Evolutionary conservation across 2,329 filamentous ascomycete species (phyloP).

Genomic region (Trichoderma gracile): DNA sequence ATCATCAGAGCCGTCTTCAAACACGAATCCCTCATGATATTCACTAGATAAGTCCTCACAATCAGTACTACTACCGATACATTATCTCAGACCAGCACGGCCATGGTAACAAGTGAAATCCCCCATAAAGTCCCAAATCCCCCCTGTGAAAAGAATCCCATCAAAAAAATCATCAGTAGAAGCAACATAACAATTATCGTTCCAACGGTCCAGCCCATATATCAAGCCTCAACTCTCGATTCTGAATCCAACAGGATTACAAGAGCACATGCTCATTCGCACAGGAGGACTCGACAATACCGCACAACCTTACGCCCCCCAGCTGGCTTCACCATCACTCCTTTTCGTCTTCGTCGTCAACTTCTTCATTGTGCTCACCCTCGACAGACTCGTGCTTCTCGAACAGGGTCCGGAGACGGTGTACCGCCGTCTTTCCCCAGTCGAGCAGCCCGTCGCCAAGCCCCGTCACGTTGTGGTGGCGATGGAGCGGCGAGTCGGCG

Average conservation of each 20-base stretch:
- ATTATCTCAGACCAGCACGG: neutral
- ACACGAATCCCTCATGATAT: neutral
- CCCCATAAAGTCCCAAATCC: neutral
- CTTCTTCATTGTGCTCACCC: too few species aligned
- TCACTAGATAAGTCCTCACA: neutral
- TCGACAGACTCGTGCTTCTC: neutral
- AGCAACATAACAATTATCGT: conserved; percentile 13
- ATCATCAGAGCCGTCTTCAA: neutral
- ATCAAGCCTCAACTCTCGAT: conserved; percentile 7
- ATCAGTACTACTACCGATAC: conserved; percentile 1
- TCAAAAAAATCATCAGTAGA: neutral
- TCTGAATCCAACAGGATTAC: conserved; percentile 23
- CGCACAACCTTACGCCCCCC: too few species aligned
- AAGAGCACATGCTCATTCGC: neutral
- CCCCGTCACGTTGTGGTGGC: conserved; percentile 37
- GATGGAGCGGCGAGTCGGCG: conserved; percentile 40
- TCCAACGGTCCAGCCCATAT: neutral
- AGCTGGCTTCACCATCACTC: neutral
- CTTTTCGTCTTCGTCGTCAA: neutral
- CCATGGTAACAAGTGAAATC: neutral
- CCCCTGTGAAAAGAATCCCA: conserved; percentile 3
- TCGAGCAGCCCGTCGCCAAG: conserved; percentile 30
- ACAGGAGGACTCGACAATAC: neutral
- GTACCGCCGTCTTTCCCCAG: conserved; percentile 14
- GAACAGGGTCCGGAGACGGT: conserved; percentile 13